These are phyloP conservation scores for Acacia acuminata DNA, from an alignment of 306 rosid genomes.

Conservation along the genomic window DNA sequence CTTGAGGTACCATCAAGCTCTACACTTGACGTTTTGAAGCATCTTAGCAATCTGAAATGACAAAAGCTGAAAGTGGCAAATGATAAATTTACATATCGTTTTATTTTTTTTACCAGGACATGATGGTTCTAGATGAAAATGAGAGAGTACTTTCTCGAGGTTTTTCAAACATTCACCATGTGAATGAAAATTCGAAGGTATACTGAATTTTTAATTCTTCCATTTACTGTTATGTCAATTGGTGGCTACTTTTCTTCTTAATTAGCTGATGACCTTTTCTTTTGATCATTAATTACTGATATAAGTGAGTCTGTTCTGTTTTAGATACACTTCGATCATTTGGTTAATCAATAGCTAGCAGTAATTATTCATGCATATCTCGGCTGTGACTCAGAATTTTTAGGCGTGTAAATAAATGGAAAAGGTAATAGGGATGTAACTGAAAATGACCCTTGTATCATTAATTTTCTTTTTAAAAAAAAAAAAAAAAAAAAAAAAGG, in stretches of 20 bases:
- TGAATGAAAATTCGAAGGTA: slow-evolving; percentile 78
- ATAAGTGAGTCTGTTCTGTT: neutral
- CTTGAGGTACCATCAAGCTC: slow-evolving; percentile 14
- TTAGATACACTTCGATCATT: neutral
- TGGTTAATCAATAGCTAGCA: neutral
- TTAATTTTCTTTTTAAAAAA: neutral
- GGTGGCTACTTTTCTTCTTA: slow-evolving; percentile 12
- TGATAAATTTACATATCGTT: slow-evolving; percentile 6
- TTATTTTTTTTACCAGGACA: slow-evolving; percentile 52
- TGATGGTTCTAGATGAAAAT: slow-evolving; percentile 86
- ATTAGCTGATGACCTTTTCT: slow-evolving; percentile 11
- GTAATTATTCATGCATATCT: neutral
- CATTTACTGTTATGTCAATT: slow-evolving; percentile 10
- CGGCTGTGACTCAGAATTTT: neutral
- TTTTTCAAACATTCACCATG: slow-evolving; percentile 71
- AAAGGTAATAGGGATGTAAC: neutral
- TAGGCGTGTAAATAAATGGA: neutral
- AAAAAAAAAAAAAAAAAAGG: neutral
- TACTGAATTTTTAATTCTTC: slow-evolving; percentile 1
- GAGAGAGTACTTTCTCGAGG: slow-evolving; percentile 65
- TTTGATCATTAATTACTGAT: neutral
- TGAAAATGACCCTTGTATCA: neutral
- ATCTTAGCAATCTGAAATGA: slow-evolving; percentile 16
- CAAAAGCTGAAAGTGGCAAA: slow-evolving; percentile 13
- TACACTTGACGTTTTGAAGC: neutral